Evolutionary conservation across 345 rosid genomes (phyloP).

Genomic region (Camelina hispida): DNA sequence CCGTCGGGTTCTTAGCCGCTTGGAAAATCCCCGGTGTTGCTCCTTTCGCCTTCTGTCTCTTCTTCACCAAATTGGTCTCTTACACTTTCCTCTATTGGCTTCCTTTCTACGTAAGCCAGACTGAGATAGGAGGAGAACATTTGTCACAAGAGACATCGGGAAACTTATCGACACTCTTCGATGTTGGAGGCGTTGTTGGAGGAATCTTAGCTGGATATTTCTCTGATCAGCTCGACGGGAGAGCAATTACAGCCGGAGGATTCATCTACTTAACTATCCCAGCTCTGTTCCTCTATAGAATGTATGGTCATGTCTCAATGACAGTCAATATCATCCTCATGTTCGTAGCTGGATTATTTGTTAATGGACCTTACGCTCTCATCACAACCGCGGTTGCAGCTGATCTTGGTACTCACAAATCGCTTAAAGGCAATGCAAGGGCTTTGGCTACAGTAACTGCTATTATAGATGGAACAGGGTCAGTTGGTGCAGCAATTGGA

Average conservation of each 20-base stretch:
- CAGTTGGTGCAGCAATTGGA: conserved; percentile 94
- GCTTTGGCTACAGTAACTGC: conserved; percentile 96
- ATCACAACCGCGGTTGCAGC: conserved; percentile 97
- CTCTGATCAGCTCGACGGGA: conserved; percentile 73
- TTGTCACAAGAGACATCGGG: conserved; percentile 75
- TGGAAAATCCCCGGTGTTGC: conserved; percentile 98
- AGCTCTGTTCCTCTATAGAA: conserved; percentile 73
- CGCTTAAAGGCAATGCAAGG: conserved; percentile 77
- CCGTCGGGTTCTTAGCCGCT: conserved; percentile 88
- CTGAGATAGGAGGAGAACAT: conserved; percentile 69
- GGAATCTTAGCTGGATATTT: conserved; percentile 94
- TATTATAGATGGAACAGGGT: conserved; percentile 95
- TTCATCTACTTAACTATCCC: conserved; percentile 90
- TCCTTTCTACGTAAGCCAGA: conserved; percentile 89
- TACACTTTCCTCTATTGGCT: conserved; percentile 98
- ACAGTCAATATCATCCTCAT: conserved; percentile 60
- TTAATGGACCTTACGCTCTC: conserved; percentile 93
- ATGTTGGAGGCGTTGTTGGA: conserved; percentile 89
- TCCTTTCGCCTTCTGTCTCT: conserved; percentile 86
- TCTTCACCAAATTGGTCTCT: conserved; percentile 88
- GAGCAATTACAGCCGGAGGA: conserved; percentile 89
- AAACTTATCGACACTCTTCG: conserved; percentile 84
- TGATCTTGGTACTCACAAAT: conserved; percentile 90
- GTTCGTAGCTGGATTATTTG: conserved; percentile 81
- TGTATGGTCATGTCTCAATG: conserved; percentile 79